A percentile compares a stretch with the other conserved stretches of the same genome.
These are phyloP conservation scores for Hypoxylon perforatum DNA, from an alignment of 495 filamentous ascomycete genomes.

Conservation along the genomic window DNA sequence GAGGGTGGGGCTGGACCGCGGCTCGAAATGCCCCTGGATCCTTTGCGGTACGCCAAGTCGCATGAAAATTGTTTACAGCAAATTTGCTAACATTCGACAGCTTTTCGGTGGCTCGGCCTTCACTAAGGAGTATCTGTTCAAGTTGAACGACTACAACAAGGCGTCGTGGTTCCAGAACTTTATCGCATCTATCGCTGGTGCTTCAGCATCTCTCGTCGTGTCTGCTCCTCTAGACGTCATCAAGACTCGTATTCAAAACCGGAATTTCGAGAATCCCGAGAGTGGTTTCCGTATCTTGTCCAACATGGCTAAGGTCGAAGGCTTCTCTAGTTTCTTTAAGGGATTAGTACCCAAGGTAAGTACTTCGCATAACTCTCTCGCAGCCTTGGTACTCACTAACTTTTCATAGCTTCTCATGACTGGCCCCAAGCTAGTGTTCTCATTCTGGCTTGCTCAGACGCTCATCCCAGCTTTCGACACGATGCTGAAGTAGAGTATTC, in stretches of 20 bases:
- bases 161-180: constrained; percentile 98
- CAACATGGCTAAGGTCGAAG: constrained; percentile 93
- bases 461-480: constrained; percentile 75
- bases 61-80: neutral
- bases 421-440: constrained; percentile 97
- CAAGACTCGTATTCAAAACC: constrained; percentile 99
- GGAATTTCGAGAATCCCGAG: constrained; percentile 98
- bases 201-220: constrained; percentile 89
- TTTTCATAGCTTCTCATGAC: constrained; percentile 84
- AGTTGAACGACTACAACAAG: constrained; percentile 89
- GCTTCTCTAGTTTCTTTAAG: constrained; percentile 92
- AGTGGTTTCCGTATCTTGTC: constrained; percentile 89
- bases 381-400: neutral
- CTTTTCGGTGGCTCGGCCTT: constrained; percentile 99
- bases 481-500: constrained; percentile 44
- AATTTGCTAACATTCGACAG: constrained; percentile 54
- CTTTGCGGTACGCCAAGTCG: constrained; percentile 78
- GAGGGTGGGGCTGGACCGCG: constrained; percentile 97
- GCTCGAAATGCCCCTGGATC: constrained; percentile 96
- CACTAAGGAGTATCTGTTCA: constrained; percentile 94
- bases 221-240: constrained; percentile 97
- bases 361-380: neutral
- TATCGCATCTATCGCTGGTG: constrained; percentile 92
- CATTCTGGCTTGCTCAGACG: constrained; percentile 98
- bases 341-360: constrained; percentile 87